A percentile compares a stretch with the other conserved stretches of the same genome.
phyloP scores from a whole-genome alignment of 2,329 filamentous ascomycete species.

The Aspergillus tubingensis region DNA sequence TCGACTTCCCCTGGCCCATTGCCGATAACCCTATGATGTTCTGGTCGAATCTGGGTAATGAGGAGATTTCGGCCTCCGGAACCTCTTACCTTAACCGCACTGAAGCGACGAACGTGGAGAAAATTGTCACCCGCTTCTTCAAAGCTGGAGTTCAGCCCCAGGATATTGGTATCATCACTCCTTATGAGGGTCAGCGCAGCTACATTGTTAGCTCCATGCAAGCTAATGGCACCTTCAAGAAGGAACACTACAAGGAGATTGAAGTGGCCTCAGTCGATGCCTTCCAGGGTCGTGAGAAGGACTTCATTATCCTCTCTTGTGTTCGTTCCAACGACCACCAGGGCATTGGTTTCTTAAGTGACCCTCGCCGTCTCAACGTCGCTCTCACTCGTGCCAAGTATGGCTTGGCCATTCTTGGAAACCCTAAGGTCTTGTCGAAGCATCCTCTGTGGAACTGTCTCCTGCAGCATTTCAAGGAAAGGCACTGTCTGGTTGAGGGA shows the following conservation, averaged over 20 bases:
- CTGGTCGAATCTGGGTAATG: conserved; percentile 96
- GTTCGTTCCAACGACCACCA: conserved; percentile 99
- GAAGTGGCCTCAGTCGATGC: conserved; percentile 98
- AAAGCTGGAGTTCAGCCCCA: conserved; percentile 93
- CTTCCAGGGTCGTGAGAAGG: conserved; percentile 98
- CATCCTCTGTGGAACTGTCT: conserved; percentile 97
- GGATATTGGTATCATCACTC: conserved; percentile 96
- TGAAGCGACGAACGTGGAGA: conserved; percentile 95
- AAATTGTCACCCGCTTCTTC: conserved; percentile 97
- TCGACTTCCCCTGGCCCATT: conserved; percentile 98
- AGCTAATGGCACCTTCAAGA: conserved; percentile 94
- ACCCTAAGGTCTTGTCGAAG: conserved; percentile 96
- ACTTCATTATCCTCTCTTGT: conserved; percentile 97
- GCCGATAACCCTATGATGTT: conserved; percentile 99
- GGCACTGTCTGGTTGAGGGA: conserved; percentile 92
- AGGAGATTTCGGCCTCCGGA: conserved; percentile 96
- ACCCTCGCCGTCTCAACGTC: conserved; percentile 95
- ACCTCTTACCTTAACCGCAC: conserved; percentile 98
- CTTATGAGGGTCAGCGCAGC: conserved; percentile 96
- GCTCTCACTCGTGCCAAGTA: conserved; percentile 96
- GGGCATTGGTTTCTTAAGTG: conserved; percentile 97
- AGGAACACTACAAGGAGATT: conserved; percentile 97
- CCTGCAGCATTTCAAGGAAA: conserved; percentile 93
- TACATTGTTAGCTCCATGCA: conserved; percentile 99
- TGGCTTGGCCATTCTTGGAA: conserved; percentile 92